Conservation (phyloP, 257 asterid species). For the Haberlea rhodopensis region DNA sequence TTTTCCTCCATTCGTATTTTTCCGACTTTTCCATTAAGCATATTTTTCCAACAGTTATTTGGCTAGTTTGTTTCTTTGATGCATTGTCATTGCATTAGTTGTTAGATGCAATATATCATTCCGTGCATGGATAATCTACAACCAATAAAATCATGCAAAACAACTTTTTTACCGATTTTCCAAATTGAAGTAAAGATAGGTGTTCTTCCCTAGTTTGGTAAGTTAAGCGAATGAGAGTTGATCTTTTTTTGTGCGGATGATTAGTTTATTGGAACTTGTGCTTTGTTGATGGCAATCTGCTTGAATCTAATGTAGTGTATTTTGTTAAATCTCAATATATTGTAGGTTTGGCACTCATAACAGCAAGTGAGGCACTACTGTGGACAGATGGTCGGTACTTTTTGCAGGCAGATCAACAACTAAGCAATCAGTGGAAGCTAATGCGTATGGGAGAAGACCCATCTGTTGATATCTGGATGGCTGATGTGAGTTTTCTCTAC, state of each 20-base stretch:
- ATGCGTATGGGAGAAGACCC: slow-evolving; percentile 93
- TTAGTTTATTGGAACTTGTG: background rate
- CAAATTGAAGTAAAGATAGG: background rate
- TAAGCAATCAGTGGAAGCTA: slow-evolving; percentile 83
- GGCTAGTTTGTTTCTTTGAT: slow-evolving; percentile 9
- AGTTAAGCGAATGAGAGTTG: background rate
- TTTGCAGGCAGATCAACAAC: slow-evolving; percentile 86
- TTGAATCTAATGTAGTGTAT: slow-evolving; percentile 4
- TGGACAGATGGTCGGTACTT: slow-evolving; percentile 98
- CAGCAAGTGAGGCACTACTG: slow-evolving; percentile 71
- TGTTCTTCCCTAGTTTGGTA: background rate
- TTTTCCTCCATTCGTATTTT: too few relatives aligned
- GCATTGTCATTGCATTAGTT: slow-evolving; percentile 5
- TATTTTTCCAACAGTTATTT: too few relatives aligned
- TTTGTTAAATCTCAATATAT: slow-evolving; percentile 2
- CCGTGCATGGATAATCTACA: slow-evolving; percentile 14
- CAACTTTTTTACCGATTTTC: background rate
- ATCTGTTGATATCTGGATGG: slow-evolving; percentile 80
- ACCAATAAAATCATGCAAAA: too few relatives aligned
- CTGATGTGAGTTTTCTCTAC: slow-evolving; percentile 57
- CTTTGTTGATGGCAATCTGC: slow-evolving; percentile 3
- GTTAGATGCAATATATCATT: background rate
- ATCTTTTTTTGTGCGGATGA: too few relatives aligned
- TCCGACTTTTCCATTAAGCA: too few relatives aligned
- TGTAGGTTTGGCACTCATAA: slow-evolving; percentile 85